Evolutionary conservation across 2,329 filamentous ascomycete genomes (phyloP).

Genomic region (Arthroderma sp.): DNA sequence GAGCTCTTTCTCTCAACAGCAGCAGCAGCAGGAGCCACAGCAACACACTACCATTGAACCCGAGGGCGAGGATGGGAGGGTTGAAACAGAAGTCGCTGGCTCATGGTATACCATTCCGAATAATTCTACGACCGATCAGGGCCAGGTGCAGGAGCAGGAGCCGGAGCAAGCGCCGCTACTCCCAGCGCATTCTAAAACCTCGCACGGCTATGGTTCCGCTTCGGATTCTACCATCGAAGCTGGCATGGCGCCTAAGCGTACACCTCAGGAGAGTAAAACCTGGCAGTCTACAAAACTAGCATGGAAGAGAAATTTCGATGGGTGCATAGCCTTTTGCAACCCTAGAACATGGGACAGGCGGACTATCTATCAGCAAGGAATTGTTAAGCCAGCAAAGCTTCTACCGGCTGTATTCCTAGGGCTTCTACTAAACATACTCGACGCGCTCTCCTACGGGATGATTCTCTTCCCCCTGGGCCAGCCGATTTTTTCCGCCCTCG

Average conservation of each 20-base stretch:
- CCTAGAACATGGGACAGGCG: slow-evolving; percentile 61
- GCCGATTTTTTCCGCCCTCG: slow-evolving; percentile 70
- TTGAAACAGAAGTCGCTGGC: slow-evolving; percentile 4
- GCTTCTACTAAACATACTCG: slow-evolving; percentile 78
- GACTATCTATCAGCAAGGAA: slow-evolving; percentile 48
- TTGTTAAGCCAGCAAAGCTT: slow-evolving; percentile 56
- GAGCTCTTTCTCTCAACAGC: neutral
- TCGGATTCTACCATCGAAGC: neutral
- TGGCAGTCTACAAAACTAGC: neutral
- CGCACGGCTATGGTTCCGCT: slow-evolving; percentile 18
- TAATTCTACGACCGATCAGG: slow-evolving; percentile 13
- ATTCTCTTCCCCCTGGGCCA: slow-evolving; percentile 88
- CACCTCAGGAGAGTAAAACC: too few species aligned
- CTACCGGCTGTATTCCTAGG: slow-evolving; percentile 82
- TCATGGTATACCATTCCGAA: slow-evolving; percentile 10
- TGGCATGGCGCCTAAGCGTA: neutral
- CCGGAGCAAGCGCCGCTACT: slow-evolving; percentile 27
- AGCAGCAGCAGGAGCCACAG: neutral
- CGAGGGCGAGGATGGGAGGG: slow-evolving; percentile 8
- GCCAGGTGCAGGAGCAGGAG: slow-evolving; percentile 6
- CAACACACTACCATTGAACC: neutral
- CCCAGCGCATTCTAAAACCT: slow-evolving; percentile 16
- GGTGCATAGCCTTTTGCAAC: slow-evolving; percentile 25
- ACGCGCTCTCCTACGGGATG: slow-evolving; percentile 93
- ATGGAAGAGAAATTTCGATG: slow-evolving; percentile 19